A percentile compares a stretch with the other conserved stretches of the same genome.
Evolutionary conservation across 2,329 filamentous ascomycete genomes (phyloP).

Genomic region (Graphilbum sp.): DNA sequence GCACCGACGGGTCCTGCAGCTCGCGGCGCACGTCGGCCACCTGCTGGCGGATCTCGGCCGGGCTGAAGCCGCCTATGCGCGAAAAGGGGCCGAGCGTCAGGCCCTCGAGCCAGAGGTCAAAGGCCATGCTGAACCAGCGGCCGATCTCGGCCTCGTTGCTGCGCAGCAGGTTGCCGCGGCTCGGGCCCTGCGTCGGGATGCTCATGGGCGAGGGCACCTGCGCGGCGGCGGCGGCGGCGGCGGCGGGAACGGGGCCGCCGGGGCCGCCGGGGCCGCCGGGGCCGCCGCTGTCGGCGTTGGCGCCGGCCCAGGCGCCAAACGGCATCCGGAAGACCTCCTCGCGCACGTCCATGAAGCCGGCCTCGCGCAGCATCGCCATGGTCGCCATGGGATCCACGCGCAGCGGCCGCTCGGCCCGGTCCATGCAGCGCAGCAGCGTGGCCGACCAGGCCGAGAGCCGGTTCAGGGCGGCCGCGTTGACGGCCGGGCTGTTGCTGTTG

Average conservation of each 20-base stretch:
- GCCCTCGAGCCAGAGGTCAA: constrained; percentile 57
- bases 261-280: constrained; percentile 29
- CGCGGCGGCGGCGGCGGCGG: too few relatives aligned
- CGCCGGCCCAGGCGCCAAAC: constrained; percentile 51
- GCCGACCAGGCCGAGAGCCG: constrained; percentile 1
- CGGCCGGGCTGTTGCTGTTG: constrained; percentile 19
- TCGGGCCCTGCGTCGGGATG: background rate
- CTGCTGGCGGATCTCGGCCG: constrained; percentile 46
- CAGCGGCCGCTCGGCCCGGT: constrained; percentile 46
- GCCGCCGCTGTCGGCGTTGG: background rate
- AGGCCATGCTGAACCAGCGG: constrained; percentile 67
- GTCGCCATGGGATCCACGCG: constrained; percentile 37
- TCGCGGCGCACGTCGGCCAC: constrained; percentile 48
- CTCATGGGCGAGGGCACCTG: too few relatives aligned
- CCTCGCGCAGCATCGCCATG: constrained; percentile 41
- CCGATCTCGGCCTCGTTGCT: constrained; percentile 42
- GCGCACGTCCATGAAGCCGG: constrained; percentile 67
- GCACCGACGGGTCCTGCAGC: constrained; percentile 37
- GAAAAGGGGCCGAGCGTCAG: constrained; percentile 60
- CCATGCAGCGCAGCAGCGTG: constrained; percentile 25
- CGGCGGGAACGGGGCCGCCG: too few relatives aligned
- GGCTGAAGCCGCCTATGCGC: constrained; percentile 42
- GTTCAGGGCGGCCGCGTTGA: constrained; percentile 24
- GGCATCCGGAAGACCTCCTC: constrained; percentile 54
- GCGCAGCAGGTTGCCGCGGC: background rate